Evolutionary conservation across 306 rosid genomes (phyloP).

Genomic region (Cicer cuneatum): DNA sequence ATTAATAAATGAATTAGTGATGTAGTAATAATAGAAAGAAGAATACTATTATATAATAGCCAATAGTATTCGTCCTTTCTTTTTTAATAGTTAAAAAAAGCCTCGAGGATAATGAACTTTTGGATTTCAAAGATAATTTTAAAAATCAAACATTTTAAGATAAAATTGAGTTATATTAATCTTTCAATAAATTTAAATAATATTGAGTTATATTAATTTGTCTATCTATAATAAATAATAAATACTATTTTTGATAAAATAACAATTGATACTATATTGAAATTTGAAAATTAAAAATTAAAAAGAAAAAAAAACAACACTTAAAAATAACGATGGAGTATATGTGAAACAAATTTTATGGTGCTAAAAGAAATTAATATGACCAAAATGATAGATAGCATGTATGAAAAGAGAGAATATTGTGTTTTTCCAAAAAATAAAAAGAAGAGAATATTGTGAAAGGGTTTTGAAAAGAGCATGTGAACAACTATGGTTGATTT

Average conservation of each 20-base stretch:
- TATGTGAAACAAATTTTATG: not conserved
- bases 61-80: not conserved
- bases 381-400: conserved; percentile 13
- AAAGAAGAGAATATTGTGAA: conserved; percentile 25
- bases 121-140: too few species aligned
- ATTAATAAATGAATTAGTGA: not conserved
- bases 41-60: not conserved
- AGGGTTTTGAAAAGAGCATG: conserved; percentile 26
- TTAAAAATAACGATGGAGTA: not conserved
- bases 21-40: not conserved
- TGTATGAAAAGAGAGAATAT: conserved; percentile 28
- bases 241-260: too few species aligned
- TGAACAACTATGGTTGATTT: conserved; percentile 24
- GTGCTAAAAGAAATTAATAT: not conserved
- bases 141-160: too few species aligned
- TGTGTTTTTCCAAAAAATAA: not conserved
- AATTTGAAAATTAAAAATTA: too few species aligned
- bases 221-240: too few species aligned
- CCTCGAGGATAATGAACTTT: too few species aligned
- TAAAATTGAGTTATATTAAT: too few species aligned
- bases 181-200: too few species aligned
- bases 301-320: too few species aligned
- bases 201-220: too few species aligned
- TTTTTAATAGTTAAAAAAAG: too few species aligned
- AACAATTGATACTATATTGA: too few species aligned